These are phyloP conservation scores for Mycena vulgaris DNA, from an alignment of 768 basidiomycete species.

Conservation along the genomic window DNA sequence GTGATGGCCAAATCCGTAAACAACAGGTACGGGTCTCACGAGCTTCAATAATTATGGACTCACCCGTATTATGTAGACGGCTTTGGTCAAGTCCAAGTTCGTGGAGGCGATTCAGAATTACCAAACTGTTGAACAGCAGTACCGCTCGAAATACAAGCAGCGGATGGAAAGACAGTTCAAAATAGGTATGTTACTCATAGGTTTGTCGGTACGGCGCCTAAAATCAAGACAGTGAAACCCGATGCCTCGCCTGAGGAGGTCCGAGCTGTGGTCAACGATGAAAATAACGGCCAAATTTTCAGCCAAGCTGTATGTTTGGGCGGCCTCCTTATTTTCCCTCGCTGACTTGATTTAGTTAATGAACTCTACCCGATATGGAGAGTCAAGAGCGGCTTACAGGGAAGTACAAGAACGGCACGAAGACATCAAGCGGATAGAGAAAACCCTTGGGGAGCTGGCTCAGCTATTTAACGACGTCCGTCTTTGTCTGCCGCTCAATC, in stretches of 20 bases:
- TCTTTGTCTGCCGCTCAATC: constrained; percentile 24
- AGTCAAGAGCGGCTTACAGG: constrained; percentile 90
- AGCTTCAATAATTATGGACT: neutral
- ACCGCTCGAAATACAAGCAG: constrained; percentile 84
- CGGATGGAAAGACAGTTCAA: constrained; percentile 90
- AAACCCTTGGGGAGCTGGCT: constrained; percentile 92
- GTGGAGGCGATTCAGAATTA: constrained; percentile 90
- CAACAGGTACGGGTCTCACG: constrained; percentile 70
- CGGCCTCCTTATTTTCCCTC: neutral
- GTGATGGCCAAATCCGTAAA: constrained; percentile 81
- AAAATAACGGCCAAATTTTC: constrained; percentile 89
- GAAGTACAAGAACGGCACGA: constrained; percentile 98
- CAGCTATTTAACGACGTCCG: constrained; percentile 95
- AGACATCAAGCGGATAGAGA: constrained; percentile 96
- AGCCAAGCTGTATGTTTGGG: constrained; percentile 79
- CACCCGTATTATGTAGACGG: constrained; percentile 58
- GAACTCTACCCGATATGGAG: constrained; percentile 92
- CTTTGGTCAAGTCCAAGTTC: constrained; percentile 81
- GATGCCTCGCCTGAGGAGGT: constrained; percentile 94
- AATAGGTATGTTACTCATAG: constrained; percentile 69
- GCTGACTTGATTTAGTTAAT: constrained; percentile 69
- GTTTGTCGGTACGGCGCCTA: constrained; percentile 1
- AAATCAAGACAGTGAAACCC: constrained; percentile 80
- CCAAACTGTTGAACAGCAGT: constrained; percentile 86
- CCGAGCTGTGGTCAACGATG: constrained; percentile 87